Evolutionary conservation across 495 filamentous ascomycete species (phyloP).

Genomic region (Neurospora tetraspora): DNA sequence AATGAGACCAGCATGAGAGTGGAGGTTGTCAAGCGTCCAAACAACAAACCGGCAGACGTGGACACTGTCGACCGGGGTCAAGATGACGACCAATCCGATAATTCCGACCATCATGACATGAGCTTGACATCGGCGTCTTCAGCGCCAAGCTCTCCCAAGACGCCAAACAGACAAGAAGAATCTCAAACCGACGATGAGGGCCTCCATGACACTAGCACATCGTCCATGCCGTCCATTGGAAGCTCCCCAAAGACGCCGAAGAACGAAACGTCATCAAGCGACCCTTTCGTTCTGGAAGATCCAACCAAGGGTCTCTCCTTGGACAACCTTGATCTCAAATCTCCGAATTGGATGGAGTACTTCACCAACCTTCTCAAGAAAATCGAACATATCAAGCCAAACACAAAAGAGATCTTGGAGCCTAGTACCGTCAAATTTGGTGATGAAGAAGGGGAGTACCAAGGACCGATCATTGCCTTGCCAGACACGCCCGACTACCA

Average conservation of each 20-base stretch:
- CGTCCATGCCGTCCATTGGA: neutral
- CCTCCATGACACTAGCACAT: no score
- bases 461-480: neutral
- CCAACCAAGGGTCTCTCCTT: neutral
- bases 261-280: neutral
- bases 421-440: neutral
- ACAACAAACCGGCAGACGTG: neutral
- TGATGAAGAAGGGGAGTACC: neutral
- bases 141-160: neutral
- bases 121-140: neutral
- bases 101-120: no score
- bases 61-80: neutral
- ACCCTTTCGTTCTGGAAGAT: neutral
- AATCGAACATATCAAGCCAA: neutral
- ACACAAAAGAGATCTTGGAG: neutral
- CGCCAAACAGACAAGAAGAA: neutral
- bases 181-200: no score
- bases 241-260: neutral
- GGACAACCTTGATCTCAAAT: neutral
- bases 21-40: no score
- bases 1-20: no score
- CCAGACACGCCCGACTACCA: neutral
- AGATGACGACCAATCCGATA: no score
- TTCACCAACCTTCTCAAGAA: neutral
- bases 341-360: neutral